These are phyloP conservation scores for Metschnikowia orientalis DNA, from an alignment of 805 yeast species.

Conservation along the genomic window DNA sequence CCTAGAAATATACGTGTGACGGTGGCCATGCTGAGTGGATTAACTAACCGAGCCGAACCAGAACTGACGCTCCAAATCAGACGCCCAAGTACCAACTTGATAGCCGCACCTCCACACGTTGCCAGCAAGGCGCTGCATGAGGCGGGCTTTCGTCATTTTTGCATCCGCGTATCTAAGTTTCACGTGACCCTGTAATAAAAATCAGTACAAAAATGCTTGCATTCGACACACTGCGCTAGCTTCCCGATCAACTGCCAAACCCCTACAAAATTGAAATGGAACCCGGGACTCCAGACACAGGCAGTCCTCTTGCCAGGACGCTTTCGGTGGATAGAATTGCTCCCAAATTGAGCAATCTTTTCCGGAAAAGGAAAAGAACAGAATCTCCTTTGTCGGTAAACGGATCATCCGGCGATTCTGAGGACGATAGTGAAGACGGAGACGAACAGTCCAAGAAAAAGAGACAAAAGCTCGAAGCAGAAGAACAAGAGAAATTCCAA, in stretches of 20 bases:
- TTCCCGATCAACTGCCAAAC: too few relatives aligned
- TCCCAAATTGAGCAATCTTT: slow-evolving; percentile 30
- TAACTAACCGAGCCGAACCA: too few relatives aligned
- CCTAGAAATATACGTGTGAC: too few relatives aligned
- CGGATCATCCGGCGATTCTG: slow-evolving; percentile 11
- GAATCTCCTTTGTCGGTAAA: slow-evolving; percentile 11
- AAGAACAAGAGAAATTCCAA: slow-evolving; percentile 29
- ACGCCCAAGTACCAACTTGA: too few relatives aligned
- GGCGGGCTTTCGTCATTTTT: too few relatives aligned
- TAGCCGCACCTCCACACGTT: too few relatives aligned
- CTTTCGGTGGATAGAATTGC: slow-evolving; percentile 40
- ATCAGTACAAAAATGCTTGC: slow-evolving; percentile 5
- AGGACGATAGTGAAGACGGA: slow-evolving; percentile 7
- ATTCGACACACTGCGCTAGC: too few relatives aligned
- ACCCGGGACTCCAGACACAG: slow-evolving; percentile 10
- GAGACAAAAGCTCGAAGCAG: slow-evolving; percentile 24
- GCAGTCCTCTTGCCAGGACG: slow-evolving; percentile 26
- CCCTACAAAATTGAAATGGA: too few relatives aligned
- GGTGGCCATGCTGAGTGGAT: too few relatives aligned
- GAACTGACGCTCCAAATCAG: too few relatives aligned
- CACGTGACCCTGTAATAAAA: slow-evolving; percentile 6
- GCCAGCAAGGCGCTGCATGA: too few relatives aligned
- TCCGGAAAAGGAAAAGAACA: slow-evolving; percentile 19
- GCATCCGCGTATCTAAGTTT: too few relatives aligned
- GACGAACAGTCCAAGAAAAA: slow-evolving; percentile 12